A percentile compares a stretch with the other conserved stretches of the same genome.
These are phyloP conservation scores for Apiospora phragmitis DNA, from an alignment of 2,329 filamentous ascomycete genomes.

Conservation along the genomic window DNA sequence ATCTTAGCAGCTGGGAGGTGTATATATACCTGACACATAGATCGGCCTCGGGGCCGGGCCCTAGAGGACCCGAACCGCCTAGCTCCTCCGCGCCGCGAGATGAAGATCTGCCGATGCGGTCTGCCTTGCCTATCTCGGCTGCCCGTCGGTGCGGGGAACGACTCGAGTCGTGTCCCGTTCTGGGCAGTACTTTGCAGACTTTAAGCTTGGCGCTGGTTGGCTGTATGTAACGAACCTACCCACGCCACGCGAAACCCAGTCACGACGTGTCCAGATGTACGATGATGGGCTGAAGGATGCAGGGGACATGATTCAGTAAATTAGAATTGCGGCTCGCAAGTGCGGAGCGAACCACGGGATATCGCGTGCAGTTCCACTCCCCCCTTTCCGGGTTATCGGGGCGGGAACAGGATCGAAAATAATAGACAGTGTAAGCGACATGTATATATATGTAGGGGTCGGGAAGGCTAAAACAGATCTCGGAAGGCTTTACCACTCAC, in stretches of 20 bases:
- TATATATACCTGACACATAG: neutral
- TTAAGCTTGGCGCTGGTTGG: neutral
- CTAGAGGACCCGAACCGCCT: neutral
- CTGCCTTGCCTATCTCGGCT: neutral
- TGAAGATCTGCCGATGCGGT: neutral
- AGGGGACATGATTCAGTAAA: neutral
- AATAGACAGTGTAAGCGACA: neutral
- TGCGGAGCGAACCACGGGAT: neutral
- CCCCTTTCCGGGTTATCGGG: neutral
- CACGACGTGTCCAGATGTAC: neutral
- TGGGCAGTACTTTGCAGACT: neutral
- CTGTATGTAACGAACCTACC: slow-evolving; percentile 6
- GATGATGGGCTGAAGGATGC: neutral
- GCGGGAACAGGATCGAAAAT: neutral
- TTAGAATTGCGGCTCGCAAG: neutral
- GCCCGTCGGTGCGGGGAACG: neutral
- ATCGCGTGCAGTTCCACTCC: neutral
- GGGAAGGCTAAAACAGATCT: neutral
- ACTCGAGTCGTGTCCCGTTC: neutral
- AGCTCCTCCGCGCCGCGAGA: neutral
- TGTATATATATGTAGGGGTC: neutral
- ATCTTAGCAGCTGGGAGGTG: neutral
- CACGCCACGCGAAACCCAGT: neutral
- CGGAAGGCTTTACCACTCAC: neutral
- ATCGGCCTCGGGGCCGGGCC: neutral